Percentiles rank a stretch among this genome's conserved stretches.
These are phyloP conservation scores for Paralagenidium karlingii DNA, from an alignment of 352 stramenopile species.

Conservation along the genomic window DNA sequence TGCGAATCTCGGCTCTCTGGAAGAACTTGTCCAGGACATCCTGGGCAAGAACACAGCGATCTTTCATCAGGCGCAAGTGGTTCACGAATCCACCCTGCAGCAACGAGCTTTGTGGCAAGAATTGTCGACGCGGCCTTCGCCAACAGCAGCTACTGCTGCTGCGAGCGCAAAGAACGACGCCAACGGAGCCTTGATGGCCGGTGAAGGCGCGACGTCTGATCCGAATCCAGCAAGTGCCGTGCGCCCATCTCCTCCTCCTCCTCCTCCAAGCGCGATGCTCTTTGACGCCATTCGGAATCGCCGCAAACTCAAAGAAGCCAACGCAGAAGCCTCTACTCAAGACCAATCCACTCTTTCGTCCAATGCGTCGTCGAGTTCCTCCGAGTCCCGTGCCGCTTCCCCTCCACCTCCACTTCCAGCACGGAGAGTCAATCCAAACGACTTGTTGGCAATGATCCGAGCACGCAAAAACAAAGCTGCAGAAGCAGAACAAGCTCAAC, in stretches of 20 bases:
- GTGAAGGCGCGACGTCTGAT: slow-evolving; percentile 15
- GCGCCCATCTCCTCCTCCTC: neutral
- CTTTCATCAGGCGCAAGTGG: no score
- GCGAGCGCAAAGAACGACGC: neutral
- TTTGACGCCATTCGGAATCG: slow-evolving; percentile 33
- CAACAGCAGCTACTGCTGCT: no score
- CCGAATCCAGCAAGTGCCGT: slow-evolving; percentile 5
- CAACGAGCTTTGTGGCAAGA: no score
- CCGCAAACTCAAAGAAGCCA: slow-evolving; percentile 13
- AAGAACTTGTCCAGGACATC: slow-evolving; percentile 29
- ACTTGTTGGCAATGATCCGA: slow-evolving; percentile 58
- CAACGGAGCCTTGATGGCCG: neutral
- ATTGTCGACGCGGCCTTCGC: no score
- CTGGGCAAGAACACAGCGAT: slow-evolving; percentile 14
- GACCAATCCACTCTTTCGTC: neutral
- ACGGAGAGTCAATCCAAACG: slow-evolving; percentile 14
- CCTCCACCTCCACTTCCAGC: no score
- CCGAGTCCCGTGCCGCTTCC: no score
- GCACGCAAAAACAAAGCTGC: slow-evolving; percentile 21
- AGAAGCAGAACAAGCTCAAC: no score
- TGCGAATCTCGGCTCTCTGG: slow-evolving; percentile 6
- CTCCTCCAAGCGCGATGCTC: slow-evolving; percentile 3
- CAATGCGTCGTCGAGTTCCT: neutral
- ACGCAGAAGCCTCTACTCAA: neutral
- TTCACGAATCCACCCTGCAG: no score